A percentile compares a stretch with the other conserved stretches of the same genome.
These are phyloP conservation scores for Skeletonema grethae DNA, from an alignment of 108 stramenopile genomes.

Conservation along the genomic window DNA sequence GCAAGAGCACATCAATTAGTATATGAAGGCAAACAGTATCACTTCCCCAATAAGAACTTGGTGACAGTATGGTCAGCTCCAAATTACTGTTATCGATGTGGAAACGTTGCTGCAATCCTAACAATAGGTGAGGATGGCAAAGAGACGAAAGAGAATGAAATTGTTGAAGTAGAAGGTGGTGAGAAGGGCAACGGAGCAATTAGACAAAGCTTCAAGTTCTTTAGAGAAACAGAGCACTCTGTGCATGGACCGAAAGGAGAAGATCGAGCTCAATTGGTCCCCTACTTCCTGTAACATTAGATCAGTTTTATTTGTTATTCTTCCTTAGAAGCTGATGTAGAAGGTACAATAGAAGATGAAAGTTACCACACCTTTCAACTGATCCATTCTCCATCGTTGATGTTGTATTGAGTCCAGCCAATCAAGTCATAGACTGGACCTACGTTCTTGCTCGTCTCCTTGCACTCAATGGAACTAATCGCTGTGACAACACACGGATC, in stretches of 20 bases:
- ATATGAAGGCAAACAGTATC: conserved; percentile 93
- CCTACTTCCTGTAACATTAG: conserved; percentile 83
- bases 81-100: conserved; percentile 98
- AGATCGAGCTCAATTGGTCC: conserved; percentile 82
- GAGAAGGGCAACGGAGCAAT: conserved; percentile 51
- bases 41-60: conserved; percentile 77
- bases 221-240: conserved; percentile 79
- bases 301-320: not conserved
- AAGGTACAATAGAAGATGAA: too few relatives aligned
- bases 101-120: conserved; percentile 95
- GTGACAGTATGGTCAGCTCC: conserved; percentile 97
- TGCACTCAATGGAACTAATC: too few relatives aligned
- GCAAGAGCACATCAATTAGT: conserved; percentile 98
- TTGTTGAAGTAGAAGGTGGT: conserved; percentile 59
- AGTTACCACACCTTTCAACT: too few relatives aligned
- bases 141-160: conserved; percentile 61
- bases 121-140: conserved; percentile 52
- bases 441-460: too few relatives aligned
- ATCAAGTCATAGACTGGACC: too few relatives aligned
- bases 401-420: too few relatives aligned
- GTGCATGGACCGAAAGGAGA: conserved; percentile 89
- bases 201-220: conserved; percentile 81
- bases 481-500: too few relatives aligned
- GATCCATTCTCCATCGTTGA: too few relatives aligned
- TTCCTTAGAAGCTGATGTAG: not conserved